phyloP scores from a whole-genome alignment of 2,329 filamentous ascomycete genomes.

The Penicillium sp. region DNA sequence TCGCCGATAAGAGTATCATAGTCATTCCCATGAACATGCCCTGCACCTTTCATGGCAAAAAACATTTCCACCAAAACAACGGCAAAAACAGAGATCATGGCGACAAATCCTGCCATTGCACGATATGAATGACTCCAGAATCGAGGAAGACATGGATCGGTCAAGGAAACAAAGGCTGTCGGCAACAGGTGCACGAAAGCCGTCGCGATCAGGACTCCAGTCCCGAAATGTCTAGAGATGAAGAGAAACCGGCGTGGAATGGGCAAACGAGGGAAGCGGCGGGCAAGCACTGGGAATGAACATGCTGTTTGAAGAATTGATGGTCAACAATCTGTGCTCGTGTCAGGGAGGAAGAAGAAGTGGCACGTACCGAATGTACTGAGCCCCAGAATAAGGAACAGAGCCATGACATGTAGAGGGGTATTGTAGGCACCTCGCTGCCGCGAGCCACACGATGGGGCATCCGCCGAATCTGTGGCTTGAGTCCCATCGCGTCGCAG shows the following conservation, averaged over 20 bases:
- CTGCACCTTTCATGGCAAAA: slow-evolving; percentile 69
- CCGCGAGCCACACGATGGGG: slow-evolving; percentile 36
- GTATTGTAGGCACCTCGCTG: slow-evolving; percentile 58
- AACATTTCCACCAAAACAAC: slow-evolving; percentile 88
- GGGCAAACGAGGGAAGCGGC: slow-evolving; percentile 58
- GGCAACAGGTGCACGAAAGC: slow-evolving; percentile 62
- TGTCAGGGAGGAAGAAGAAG: not conserved
- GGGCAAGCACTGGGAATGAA: slow-evolving; percentile 60
- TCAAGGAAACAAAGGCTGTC: slow-evolving; percentile 60
- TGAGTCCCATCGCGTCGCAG: slow-evolving; percentile 23
- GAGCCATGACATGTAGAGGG: slow-evolving; percentile 63
- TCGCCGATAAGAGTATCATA: slow-evolving; percentile 48
- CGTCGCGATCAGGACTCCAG: slow-evolving; percentile 57
- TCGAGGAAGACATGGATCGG: slow-evolving; percentile 66
- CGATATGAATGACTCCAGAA: slow-evolving; percentile 79
- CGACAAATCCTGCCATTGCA: slow-evolving; percentile 76
- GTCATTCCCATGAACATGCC: slow-evolving; percentile 56
- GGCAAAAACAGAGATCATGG: slow-evolving; percentile 76
- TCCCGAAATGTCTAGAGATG: slow-evolving; percentile 59
- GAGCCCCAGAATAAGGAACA: slow-evolving; percentile 63
- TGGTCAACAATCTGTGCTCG: slow-evolving; percentile 5
- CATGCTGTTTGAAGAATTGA: slow-evolving; percentile 46
- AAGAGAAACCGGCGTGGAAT: slow-evolving; percentile 60
- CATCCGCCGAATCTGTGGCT: slow-evolving; percentile 16
- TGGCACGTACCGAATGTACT: slow-evolving; percentile 40